These are phyloP conservation scores for Oryza meyeriana DNA, from an alignment of 176 grass and related monocot genomes.

Conservation along the genomic window DNA sequence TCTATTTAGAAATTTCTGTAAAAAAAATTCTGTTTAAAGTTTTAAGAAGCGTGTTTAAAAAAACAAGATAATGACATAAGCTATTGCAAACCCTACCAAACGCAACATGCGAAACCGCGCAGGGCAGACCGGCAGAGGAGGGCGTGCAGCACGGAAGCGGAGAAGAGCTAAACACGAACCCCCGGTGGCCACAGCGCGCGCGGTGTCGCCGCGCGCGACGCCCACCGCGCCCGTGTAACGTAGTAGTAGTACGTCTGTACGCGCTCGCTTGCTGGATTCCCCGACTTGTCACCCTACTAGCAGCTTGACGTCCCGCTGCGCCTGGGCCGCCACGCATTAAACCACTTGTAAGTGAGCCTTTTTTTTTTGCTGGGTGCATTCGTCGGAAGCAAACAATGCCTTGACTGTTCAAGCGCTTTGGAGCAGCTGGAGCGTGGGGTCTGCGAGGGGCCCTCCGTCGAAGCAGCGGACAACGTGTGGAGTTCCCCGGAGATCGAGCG, in stretches of 20 bases:
- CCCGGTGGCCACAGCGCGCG: no score
- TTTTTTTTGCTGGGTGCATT: neutral
- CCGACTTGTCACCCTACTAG: neutral
- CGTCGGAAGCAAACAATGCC: conserved; percentile 10
- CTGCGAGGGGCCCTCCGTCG: neutral
- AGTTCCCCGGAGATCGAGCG: neutral
- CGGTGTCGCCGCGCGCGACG: no score
- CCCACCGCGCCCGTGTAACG: no score
- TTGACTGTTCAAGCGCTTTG: conserved; percentile 2
- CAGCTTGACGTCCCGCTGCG: neutral
- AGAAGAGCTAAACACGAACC: neutral
- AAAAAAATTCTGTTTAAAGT: no score
- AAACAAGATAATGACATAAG: no score
- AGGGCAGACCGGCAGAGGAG: no score
- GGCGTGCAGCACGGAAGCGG: neutral
- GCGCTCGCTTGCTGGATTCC: neutral
- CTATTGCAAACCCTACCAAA: no score
- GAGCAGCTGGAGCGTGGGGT: neutral
- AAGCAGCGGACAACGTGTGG: neutral
- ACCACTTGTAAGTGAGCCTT: neutral
- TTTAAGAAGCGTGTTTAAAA: no score
- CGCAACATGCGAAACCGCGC: no score
- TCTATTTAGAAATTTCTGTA: no score
- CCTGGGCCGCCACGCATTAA: neutral
- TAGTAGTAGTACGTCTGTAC: no score